phyloP scores from a whole-genome alignment of 345 rosid genomes.

The Syzygium aqueum region DNA sequence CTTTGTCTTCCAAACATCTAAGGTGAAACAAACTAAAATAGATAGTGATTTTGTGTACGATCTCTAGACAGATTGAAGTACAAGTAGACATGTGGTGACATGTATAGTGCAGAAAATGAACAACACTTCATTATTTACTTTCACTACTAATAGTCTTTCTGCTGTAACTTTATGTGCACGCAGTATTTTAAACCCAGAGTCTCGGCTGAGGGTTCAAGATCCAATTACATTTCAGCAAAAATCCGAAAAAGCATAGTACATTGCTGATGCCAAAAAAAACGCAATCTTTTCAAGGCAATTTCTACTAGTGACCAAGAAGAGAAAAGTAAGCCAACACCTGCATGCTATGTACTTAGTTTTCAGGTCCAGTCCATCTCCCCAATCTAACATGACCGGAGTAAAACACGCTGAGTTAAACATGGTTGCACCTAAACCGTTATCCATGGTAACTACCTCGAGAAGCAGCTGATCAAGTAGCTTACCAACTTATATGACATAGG shows the following conservation, averaged over 20 bases:
- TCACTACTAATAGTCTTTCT: not conserved
- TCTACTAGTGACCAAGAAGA: not conserved
- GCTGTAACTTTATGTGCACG: not conserved
- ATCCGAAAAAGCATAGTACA: not conserved
- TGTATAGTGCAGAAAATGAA: not conserved
- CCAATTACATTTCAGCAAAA: not conserved
- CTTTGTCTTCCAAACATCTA: not conserved
- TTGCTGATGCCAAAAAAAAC: not conserved
- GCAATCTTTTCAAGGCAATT: not conserved
- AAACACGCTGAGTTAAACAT: not conserved
- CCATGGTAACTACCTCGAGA: not conserved
- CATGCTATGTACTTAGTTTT: not conserved
- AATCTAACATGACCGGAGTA: not conserved
- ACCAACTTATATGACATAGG: not conserved
- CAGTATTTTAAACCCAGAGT: not conserved
- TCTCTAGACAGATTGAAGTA: not conserved
- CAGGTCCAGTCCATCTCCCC: not conserved
- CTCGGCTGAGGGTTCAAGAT: not conserved
- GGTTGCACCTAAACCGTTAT: not conserved
- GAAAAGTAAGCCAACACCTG: not conserved
- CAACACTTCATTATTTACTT: not conserved
- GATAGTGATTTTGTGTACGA: not conserved
- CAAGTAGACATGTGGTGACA: not conserved
- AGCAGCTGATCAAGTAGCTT: not conserved
- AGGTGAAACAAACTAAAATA: not conserved